phyloP scores from a whole-genome alignment of 331 rosid genomes.

The Rhamnella rubrinervis region DNA sequence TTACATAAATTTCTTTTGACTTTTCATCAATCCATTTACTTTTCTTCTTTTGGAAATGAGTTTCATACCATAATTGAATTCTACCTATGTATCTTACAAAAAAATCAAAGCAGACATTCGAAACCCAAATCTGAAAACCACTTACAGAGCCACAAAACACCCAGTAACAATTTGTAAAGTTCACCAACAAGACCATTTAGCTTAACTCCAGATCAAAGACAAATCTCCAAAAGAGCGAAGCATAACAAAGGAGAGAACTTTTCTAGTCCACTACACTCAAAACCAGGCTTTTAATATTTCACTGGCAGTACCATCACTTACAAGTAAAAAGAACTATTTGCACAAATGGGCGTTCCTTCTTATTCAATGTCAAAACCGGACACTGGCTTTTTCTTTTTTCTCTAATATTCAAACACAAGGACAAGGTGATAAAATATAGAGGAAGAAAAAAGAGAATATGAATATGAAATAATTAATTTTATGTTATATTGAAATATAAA shows the following conservation, averaged over 20 bases:
- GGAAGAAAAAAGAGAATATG: slow-evolving; percentile 6
- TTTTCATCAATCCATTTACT: no score
- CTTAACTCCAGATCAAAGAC: no score
- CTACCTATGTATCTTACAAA: no score
- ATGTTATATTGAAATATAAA: no score
- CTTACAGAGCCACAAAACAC: background rate
- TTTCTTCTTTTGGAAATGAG: no score
- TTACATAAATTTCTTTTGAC: no score
- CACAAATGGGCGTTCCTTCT: slow-evolving; percentile 27
- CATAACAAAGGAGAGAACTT: slow-evolving; percentile 28
- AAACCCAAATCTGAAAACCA: slow-evolving; percentile 14
- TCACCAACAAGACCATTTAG: no score
- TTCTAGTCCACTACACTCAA: slow-evolving; percentile 11
- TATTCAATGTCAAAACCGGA: slow-evolving; percentile 36
- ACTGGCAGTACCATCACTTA: slow-evolving; percentile 10
- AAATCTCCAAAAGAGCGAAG: background rate
- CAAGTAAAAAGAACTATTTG: slow-evolving; percentile 25
- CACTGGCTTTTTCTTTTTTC: background rate
- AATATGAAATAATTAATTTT: no score
- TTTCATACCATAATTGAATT: no score
- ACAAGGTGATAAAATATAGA: slow-evolving; percentile 21
- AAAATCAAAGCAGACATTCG: slow-evolving; percentile 12
- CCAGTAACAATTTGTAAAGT: no score
- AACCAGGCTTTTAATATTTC: background rate
- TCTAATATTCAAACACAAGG: slow-evolving; percentile 27